Conservation (phyloP, 345 rosid genomes). For the Durio zibethinus region DNA sequence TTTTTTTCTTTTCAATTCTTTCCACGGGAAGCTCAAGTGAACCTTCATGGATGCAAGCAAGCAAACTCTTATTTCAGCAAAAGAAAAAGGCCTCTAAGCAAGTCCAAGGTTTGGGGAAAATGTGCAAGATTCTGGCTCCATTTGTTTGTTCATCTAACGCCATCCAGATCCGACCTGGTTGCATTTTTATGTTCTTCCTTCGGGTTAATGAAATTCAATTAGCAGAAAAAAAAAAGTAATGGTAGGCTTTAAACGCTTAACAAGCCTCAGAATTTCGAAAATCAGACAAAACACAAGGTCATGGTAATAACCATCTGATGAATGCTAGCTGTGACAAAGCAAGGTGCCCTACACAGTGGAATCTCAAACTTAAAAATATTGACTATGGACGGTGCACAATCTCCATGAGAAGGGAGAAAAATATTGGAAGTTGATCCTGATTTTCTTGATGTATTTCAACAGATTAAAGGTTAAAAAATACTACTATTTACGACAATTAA, state of each 20-base stretch:
- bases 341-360: not conserved
- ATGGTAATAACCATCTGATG: not conserved
- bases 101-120: not conserved
- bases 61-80: not conserved
- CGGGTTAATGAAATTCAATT: not conserved
- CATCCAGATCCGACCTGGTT: not conserved
- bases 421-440: not conserved
- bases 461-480: not conserved
- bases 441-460: not conserved
- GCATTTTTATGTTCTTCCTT: not conserved
- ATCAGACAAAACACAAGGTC: not conserved
- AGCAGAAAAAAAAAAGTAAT: not conserved
- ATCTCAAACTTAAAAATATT: not conserved
- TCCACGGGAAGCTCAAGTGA: not conserved
- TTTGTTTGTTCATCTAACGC: not conserved
- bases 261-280: not conserved
- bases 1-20: too few relatives aligned
- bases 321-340: not conserved
- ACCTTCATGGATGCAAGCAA: not conserved
- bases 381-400: not conserved
- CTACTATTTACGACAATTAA: not conserved
- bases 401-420: not conserved
- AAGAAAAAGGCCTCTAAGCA: not conserved
- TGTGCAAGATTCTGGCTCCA: not conserved
- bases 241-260: not conserved